A percentile compares a stretch with the other conserved stretches of the same genome.
Evolutionary conservation across 75 land plant species (phyloP).

Genomic region (Chamaecyparis obtusa): DNA sequence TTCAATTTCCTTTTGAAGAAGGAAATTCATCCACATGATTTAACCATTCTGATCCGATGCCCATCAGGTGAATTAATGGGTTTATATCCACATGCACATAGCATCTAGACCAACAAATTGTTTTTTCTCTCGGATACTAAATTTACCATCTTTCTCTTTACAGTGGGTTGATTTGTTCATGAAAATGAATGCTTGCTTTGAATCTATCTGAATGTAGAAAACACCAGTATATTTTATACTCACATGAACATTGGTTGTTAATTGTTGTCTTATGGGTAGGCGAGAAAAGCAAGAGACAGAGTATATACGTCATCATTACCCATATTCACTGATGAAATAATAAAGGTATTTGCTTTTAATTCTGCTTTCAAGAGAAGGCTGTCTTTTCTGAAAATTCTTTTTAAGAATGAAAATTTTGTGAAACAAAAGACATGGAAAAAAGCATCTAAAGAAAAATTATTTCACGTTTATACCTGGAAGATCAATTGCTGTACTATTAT

Average conservation of each 20-base stretch:
- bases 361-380: too few species aligned
- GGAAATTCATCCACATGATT: neutral
- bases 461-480: too few species aligned
- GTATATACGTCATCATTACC: neutral
- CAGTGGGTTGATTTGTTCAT: slow-evolving; percentile 4
- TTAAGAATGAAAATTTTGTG: too few species aligned
- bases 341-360: too few species aligned
- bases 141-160: neutral
- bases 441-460: too few species aligned
- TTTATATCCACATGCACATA: neutral
- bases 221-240: neutral
- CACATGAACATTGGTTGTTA: slow-evolving; percentile 3
- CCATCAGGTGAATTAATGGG: neutral
- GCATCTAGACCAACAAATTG: neutral
- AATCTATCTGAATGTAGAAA: neutral
- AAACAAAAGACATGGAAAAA: too few species aligned
- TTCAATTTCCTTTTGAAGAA: neutral
- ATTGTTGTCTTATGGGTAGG: neutral
- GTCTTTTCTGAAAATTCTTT: too few species aligned
- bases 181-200: neutral
- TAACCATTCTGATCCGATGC: neutral
- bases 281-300: slow-evolving; percentile 4
- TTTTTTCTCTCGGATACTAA: neutral
- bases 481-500: neutral
- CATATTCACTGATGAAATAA: too few species aligned